These are phyloP conservation scores for Aspergillus brasiliensis DNA, from an alignment of 2,329 filamentous ascomycete genomes.

Conservation along the genomic window DNA sequence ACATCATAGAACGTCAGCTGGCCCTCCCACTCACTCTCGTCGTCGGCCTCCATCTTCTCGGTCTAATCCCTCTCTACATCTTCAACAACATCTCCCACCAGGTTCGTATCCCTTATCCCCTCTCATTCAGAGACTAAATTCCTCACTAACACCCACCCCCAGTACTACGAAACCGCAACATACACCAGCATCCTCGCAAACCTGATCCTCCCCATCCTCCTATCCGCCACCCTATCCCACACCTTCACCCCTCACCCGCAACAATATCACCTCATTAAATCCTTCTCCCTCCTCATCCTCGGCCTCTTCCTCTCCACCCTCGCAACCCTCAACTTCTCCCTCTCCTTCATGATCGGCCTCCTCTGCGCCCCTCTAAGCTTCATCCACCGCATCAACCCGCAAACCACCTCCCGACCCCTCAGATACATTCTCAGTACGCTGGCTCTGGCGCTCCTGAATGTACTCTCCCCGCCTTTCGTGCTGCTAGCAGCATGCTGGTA, in stretches of 20 bases:
- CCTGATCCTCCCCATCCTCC: slow-evolving; percentile 57
- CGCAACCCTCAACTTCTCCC: slow-evolving; percentile 92
- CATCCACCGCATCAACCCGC: slow-evolving; percentile 37
- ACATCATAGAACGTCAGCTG: slow-evolving; percentile 43
- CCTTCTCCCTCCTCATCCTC: slow-evolving; percentile 86
- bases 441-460: slow-evolving; percentile 57
- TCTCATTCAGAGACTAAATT: background rate
- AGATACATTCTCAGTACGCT: slow-evolving; percentile 34
- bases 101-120: slow-evolving; percentile 51
- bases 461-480: slow-evolving; percentile 62
- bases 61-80: slow-evolving; percentile 78
- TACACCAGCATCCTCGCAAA: slow-evolving; percentile 59
- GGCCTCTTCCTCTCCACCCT: slow-evolving; percentile 91
- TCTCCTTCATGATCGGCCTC: slow-evolving; percentile 82
- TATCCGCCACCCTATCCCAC: slow-evolving; percentile 58
- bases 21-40: slow-evolving; percentile 68
- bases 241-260: slow-evolving; percentile 55
- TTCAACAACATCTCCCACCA: slow-evolving; percentile 73
- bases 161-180: slow-evolving; percentile 66
- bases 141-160: slow-evolving; percentile 18
- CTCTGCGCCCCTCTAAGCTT: slow-evolving; percentile 80
- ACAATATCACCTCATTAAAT: slow-evolving; percentile 78
- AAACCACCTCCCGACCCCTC: slow-evolving; percentile 18
- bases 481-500: slow-evolving; percentile 54
- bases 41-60: slow-evolving; percentile 71